Base-by-base conservation (phyloP, 179 eudicot genomes). In the Spergularia azorica region DNA sequence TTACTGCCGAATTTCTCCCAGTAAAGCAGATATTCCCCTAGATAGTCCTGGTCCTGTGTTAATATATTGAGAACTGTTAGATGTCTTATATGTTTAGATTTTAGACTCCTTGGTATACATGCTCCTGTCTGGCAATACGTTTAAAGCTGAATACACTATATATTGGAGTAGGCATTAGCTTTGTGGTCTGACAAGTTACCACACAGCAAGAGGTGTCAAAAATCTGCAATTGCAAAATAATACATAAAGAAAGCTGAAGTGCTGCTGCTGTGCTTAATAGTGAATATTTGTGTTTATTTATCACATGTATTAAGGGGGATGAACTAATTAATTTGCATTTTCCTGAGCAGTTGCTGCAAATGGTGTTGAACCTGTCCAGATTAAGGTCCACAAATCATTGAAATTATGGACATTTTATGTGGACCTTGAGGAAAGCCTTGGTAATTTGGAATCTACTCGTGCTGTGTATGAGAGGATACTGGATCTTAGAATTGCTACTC, bases 371-470 rank as follows among this genome's bases (percentile, higher is more conserved):
- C 97, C 97, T 43, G 99, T 95, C 74, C 99, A 95, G 84, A 95
- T 95, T 61, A 93, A 87, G 87, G 75, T 91, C 84, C 95, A 95
- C 83, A 91, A 85, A 72, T 95, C 97, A 56, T 80, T 93, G 67
- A 84, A 89, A 63, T 83, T 95, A 17, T 95, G 99, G 99, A 81
- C 94, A 38, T 90, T 93, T 80, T 93, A 88, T 85, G 97, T 93
- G 64, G 99, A 95, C 84, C 81, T 95, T 81, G 99, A 95, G 87
- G 99, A 95, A 76, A 91, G 94, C 78, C 86, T 93, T 20, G 99
- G 97, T 52, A 80, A 81, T 70, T 81, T 95, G 85, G 97, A 95
- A 61, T 90, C 95, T 9, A 95, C 97, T 65, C 89, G 95, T 74
- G 92, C 89, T 41, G 99, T 95, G 39, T 95, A 95, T 81, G 99